Conservation (phyloP, 306 rosid genomes). For the Cicer arietinum region DNA sequence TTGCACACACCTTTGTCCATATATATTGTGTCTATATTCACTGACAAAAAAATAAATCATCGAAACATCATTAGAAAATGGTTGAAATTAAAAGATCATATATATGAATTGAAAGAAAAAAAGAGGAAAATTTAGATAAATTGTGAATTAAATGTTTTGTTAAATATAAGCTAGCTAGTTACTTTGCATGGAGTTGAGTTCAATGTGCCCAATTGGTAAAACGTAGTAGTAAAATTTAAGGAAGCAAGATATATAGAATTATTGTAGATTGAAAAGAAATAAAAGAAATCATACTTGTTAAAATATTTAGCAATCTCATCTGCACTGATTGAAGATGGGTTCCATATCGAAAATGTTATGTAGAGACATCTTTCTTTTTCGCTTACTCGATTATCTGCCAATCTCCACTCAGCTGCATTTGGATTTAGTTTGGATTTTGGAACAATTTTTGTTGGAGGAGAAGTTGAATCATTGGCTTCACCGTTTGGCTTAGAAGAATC, state of each 20-base stretch:
- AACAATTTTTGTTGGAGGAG: background rate
- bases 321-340: constrained; percentile 31
- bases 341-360: constrained; percentile 52
- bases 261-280: background rate
- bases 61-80: background rate
- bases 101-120: background rate
- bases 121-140: background rate
- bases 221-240: background rate
- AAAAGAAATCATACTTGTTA: constrained; percentile 34
- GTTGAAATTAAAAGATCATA: background rate
- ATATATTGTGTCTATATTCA: constrained; percentile 31
- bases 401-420: constrained; percentile 46
- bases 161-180: too few species aligned
- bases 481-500: too few species aligned
- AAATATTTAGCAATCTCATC: constrained; percentile 46
- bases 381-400: background rate
- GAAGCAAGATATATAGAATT: background rate
- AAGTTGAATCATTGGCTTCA: too few species aligned
- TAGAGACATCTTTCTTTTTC: constrained; percentile 52
- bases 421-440: constrained; percentile 40
- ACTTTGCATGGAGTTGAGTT: too few species aligned
- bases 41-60: constrained; percentile 33
- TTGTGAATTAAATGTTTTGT: background rate
- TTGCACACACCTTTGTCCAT: constrained; percentile 43
- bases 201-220: background rate